Evolutionary conservation across 805 yeast genomes (phyloP).

Genomic region (Candida ipomoeae): DNA sequence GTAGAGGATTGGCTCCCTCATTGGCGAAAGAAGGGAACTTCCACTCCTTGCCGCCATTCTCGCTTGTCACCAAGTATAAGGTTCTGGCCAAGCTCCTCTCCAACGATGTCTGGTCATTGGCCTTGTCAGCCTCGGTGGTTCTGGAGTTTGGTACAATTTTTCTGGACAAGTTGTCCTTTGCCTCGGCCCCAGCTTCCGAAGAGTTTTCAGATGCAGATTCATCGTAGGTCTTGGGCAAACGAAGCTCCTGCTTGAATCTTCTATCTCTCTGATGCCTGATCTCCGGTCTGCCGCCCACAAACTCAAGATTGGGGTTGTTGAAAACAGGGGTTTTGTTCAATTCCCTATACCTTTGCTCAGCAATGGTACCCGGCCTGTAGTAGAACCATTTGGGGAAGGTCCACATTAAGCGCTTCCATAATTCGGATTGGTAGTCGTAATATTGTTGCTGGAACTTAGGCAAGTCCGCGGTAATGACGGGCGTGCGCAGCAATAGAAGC

Average conservation of each 20-base stretch:
- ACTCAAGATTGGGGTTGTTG: conserved; percentile 71
- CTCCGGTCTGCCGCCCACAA: conserved; percentile 81
- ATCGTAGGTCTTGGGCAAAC: conserved; percentile 64
- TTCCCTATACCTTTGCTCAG: conserved; percentile 74
- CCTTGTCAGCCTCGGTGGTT: conserved; percentile 69
- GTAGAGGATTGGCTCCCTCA: conserved; percentile 47
- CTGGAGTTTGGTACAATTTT: conserved; percentile 70
- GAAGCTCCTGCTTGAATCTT: conserved; percentile 70
- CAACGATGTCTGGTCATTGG: conserved; percentile 58
- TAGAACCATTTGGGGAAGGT: conserved; percentile 93
- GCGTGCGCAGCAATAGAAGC: conserved; percentile 71
- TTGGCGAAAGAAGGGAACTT: conserved; percentile 67
- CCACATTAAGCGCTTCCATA: conserved; percentile 93
- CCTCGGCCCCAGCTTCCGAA: conserved; percentile 10
- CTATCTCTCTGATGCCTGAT: conserved; percentile 86
- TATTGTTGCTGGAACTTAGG: conserved; percentile 69
- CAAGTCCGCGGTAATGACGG: conserved; percentile 77
- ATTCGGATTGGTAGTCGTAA: conserved; percentile 77
- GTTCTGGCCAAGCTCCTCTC: conserved; percentile 80
- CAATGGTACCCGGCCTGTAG: conserved; percentile 82
- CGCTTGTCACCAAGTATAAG: conserved; percentile 65
- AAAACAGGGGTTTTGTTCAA: conserved; percentile 74
- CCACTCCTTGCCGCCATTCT: conserved; percentile 49
- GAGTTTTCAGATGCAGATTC: conserved; percentile 15
- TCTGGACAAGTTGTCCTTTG: conserved; percentile 53